Base-by-base conservation (phyloP, 2,329 filamentous ascomycete genomes). In the Knoxdaviesia proteae region DNA sequence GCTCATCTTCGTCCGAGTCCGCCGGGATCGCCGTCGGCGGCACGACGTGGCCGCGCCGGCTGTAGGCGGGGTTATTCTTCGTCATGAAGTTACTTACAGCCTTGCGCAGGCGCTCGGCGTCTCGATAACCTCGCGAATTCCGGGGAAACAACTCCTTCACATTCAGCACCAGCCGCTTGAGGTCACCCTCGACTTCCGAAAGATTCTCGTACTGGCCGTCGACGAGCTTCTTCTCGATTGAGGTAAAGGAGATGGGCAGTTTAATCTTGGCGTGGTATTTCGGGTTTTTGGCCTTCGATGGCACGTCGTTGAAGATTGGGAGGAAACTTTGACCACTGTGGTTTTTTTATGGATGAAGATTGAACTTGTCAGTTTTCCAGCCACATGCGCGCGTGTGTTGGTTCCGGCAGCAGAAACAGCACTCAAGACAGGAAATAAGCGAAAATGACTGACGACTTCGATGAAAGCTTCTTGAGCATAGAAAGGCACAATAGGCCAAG, bases 81-180 rank as follows among this genome's bases (percentile, higher is more conserved):
- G 77, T 79, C 84, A 93, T 93, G 57, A 77, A 84, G 53, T 87
- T 88, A 56, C 81, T 87, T 36, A 88, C 68, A 3, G 84, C 78
- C 60, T 93, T 94, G 39, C 86, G 72, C 39, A 94, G 72, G 40
- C 84, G 75, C 58, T 94, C 86, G 6, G 86, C 84, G 61, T 94
- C 84, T 38, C 84, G 79, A 54, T 80, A 88, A 35, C 80, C 68
- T 45, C 74, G 62, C 0, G 82, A 84, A 38, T 69, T 71, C 50
- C 79, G 79, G 46, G 77, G 68, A 53, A 88, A 88, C 60, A 75
- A 90, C 43, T 84, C 77, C 58, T 93, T 93, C 34, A 82, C 83
- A 54, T 93, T 94, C 49, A 75, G 70, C 44, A 93, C 80, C 69
- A 94, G 81, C 48, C 84, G 77, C 63, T 90, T 92, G 54, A 88